Evolutionary conservation across 495 filamentous ascomycete genomes (phyloP), one percentile per base, ranked within the genome.

Genomic region (Aspergillus coremiiformis): DNA sequence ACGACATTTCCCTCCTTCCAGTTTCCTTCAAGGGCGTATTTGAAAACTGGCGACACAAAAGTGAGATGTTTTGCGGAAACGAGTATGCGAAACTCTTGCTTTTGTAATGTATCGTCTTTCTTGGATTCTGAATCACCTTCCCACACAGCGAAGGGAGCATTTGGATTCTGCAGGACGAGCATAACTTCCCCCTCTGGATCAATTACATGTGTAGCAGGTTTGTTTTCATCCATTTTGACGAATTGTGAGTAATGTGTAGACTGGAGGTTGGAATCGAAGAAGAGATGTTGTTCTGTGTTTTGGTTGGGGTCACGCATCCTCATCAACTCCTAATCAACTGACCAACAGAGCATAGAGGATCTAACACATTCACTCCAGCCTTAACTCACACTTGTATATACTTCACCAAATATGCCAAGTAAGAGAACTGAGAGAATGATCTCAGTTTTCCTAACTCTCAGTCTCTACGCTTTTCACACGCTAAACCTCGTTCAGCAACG

Each of bases 11-110:
- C 54, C 63, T 75, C 71, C 46, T 60, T 66, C 66, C 66, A 75
- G 10, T 51, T 22, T 1, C 59, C 52, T 21, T 54, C 57, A 20
- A 69, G 52, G 10, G 64, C 57, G 20, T 55, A 57, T 27, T 65
- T 66, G 56, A 83, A 80, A 8, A 72, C 55, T 1, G 71, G 60
- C 1, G 77, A 83, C 2, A 72, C 69, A 17, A 79, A 53, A 0
- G 56, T 65, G 9, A 83, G 57, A 54, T 81, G 75, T 26, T 70
- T 74, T 1, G 77, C 78, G 12, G 77, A 82, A 7, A 77, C 73
- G 21, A 69, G 74, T 32, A 69, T 58, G 24, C 51, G 30, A 32
- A 46, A 50, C 45, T 41, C 39, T 45, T 41, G 49, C 29, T 45
- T 47, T 46, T 47, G 46, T 7, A 23, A 48, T 7, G 41, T 32